Evolutionary conservation across 2,329 filamentous ascomycete genomes (phyloP).

Genomic region (Cercospora brassicicola): DNA sequence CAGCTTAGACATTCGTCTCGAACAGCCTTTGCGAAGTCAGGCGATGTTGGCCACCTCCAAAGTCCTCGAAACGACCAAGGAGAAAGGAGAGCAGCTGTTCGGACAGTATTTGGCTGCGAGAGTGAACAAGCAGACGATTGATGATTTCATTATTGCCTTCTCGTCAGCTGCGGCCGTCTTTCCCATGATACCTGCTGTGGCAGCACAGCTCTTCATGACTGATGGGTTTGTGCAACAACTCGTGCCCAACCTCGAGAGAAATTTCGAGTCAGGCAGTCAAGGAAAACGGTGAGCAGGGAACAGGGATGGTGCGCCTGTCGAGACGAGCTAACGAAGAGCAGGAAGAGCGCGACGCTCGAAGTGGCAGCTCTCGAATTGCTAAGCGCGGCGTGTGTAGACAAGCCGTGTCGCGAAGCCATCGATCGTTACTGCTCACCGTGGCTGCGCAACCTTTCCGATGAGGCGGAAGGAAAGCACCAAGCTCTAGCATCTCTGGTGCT

Average conservation of each 20-base stretch:
- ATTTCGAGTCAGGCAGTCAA: constrained; percentile 35
- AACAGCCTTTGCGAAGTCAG: constrained; percentile 71
- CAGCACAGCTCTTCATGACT: constrained; percentile 76
- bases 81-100: constrained; percentile 65
- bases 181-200: constrained; percentile 75
- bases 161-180: constrained; percentile 89
- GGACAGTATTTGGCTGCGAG: constrained; percentile 72
- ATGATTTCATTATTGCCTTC: constrained; percentile 87
- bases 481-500: constrained; percentile 55
- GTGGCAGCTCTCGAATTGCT: constrained; percentile 84
- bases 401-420: constrained; percentile 77
- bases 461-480: constrained; percentile 33
- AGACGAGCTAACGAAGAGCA: constrained; percentile 46
- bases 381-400: constrained; percentile 86
- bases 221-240: constrained; percentile 82
- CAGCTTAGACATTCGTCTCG: constrained; percentile 80
- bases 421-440: constrained; percentile 81
- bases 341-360: constrained; percentile 83
- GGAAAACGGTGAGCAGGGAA: constrained; percentile 34
- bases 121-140: constrained; percentile 72
- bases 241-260: constrained; percentile 59
- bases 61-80: constrained; percentile 73
- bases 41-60: constrained; percentile 80
- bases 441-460: constrained; percentile 75
- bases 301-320: neutral